Evolutionary conservation across 768 basidiomycete species (phyloP).

Genomic region (Mycena venus): DNA sequence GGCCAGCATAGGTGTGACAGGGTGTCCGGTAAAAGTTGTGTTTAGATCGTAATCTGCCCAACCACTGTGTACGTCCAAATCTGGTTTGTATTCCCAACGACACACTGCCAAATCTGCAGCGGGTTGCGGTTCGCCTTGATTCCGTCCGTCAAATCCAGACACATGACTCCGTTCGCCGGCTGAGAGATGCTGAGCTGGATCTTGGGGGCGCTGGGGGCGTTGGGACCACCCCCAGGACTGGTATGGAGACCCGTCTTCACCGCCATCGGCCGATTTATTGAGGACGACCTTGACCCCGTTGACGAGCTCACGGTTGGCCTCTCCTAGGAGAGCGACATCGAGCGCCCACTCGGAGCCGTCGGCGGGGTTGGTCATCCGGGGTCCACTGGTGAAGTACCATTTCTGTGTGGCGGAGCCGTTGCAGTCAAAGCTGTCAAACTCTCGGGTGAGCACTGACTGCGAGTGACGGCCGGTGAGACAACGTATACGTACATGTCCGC

Average conservation of each 20-base stretch:
- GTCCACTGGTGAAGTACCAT: slow-evolving; percentile 15
- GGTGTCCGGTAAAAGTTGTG: not conserved
- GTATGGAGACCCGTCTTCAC: slow-evolving; percentile 16
- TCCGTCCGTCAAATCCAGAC: slow-evolving; percentile 19
- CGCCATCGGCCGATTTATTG: slow-evolving; percentile 8
- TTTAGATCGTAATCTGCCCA: slow-evolving; percentile 14
- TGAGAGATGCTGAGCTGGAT: slow-evolving; percentile 10
- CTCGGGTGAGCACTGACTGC: not conserved
- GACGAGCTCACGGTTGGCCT: not conserved
- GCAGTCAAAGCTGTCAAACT: slow-evolving; percentile 11
- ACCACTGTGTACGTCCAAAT: slow-evolving; percentile 21
- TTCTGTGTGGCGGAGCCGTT: slow-evolving; percentile 22
- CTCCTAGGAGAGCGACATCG: slow-evolving; percentile 10
- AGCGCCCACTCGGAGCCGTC: slow-evolving; percentile 25
- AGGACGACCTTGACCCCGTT: slow-evolving; percentile 14
- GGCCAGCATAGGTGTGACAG: not conserved
- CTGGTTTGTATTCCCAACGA: slow-evolving; percentile 19
- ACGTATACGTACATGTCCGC: slow-evolving; percentile 15
- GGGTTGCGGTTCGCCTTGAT: slow-evolving; percentile 6
- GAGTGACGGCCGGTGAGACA: not conserved
- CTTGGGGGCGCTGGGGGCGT: not conserved
- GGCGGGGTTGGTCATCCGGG: slow-evolving; percentile 21
- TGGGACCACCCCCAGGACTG: slow-evolving; percentile 13
- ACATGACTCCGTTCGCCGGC: slow-evolving; percentile 1
- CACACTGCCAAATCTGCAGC: slow-evolving; percentile 22